A percentile compares a stretch with the other conserved stretches of the same genome.
Conservation (phyloP, 1,284 basidiomycete species). For the Ustilago hordei region DNA sequence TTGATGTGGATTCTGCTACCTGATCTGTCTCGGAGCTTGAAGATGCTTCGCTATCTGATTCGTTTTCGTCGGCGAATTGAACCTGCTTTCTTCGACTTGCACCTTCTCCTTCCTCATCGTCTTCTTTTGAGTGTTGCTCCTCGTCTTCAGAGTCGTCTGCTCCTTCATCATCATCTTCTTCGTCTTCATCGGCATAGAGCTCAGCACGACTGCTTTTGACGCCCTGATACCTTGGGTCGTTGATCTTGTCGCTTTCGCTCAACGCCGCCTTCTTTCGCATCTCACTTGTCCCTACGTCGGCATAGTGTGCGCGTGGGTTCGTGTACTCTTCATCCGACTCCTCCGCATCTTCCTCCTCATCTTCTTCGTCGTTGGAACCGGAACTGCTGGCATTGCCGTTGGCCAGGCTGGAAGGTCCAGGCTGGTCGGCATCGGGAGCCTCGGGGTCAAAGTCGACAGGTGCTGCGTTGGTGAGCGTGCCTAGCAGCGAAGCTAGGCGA, state of each 20-base stretch:
- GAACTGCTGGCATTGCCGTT: conserved; percentile 15
- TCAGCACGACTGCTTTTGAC: conserved; percentile 53
- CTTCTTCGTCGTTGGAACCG: conserved; percentile 19
- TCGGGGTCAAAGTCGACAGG: conserved; percentile 52
- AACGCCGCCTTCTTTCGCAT: conserved; percentile 56
- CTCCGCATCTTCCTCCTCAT: conserved; percentile 25
- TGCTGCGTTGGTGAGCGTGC: conserved; percentile 43
- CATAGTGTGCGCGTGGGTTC: conserved; percentile 56
- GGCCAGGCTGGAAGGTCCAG: conserved; percentile 18
- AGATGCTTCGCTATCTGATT: background rate
- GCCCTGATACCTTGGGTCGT: conserved; percentile 47
- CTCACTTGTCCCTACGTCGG: conserved; percentile 50
- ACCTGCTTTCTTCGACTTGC: conserved; percentile 28
- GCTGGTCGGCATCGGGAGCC: conserved; percentile 35
- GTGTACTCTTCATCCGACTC: conserved; percentile 31
- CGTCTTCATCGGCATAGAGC: conserved; percentile 47
- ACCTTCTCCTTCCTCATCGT: conserved; percentile 16
- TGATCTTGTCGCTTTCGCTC: conserved; percentile 53
- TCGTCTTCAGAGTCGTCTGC: conserved; percentile 26
- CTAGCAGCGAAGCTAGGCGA: conserved; percentile 38
- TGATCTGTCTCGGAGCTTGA: conserved; percentile 11
- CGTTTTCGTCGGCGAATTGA: conserved; percentile 26
- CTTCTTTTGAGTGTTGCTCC: conserved; percentile 18
- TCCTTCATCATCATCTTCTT: conserved; percentile 29
- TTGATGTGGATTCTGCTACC: conserved; percentile 19